A percentile compares a stretch with the other conserved stretches of the same genome.
These are phyloP conservation scores for Leccinum ochraceum DNA, from an alignment of 768 basidiomycete genomes.

Conservation along the genomic window DNA sequence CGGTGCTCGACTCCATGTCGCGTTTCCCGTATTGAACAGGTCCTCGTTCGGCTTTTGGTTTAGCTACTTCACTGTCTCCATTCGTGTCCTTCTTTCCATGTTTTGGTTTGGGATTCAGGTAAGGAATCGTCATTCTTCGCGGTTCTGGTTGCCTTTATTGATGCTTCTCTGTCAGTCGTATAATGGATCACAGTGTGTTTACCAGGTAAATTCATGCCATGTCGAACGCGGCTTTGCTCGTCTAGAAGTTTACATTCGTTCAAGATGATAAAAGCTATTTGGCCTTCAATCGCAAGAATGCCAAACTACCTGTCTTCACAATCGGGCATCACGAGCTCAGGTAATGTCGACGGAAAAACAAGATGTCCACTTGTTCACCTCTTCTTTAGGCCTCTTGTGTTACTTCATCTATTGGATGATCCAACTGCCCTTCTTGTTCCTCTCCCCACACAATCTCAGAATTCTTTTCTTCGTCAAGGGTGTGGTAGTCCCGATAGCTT, in stretches of 20 bases:
- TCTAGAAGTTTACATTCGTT: background rate
- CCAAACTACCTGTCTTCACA: constrained; percentile 61
- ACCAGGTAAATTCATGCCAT: constrained; percentile 43
- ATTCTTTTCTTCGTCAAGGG: constrained; percentile 75
- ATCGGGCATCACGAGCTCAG: constrained; percentile 64
- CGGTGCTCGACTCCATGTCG: constrained; percentile 74
- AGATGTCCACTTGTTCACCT: background rate
- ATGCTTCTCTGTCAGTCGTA: constrained; percentile 39
- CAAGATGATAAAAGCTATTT: constrained; percentile 79
- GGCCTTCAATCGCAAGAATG: constrained; percentile 67
- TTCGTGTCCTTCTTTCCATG: constrained; percentile 71
- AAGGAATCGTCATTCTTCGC: constrained; percentile 3
- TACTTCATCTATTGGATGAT: constrained; percentile 79
- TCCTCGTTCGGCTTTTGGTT: constrained; percentile 90
- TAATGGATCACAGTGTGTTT: constrained; percentile 71
- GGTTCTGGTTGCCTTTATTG: background rate
- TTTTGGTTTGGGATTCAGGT: constrained; percentile 84
- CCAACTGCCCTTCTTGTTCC: constrained; percentile 72
- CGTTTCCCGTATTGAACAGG: constrained; percentile 77
- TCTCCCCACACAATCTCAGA: constrained; percentile 77
- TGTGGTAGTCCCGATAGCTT: constrained; percentile 61
- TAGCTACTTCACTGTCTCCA: constrained; percentile 82
- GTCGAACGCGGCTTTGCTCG: background rate
- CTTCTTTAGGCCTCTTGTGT: constrained; percentile 58
- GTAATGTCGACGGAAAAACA: constrained; percentile 27